Conservation (phyloP, 202 grass and related monocot species). For the Zizania palustris region DNA sequence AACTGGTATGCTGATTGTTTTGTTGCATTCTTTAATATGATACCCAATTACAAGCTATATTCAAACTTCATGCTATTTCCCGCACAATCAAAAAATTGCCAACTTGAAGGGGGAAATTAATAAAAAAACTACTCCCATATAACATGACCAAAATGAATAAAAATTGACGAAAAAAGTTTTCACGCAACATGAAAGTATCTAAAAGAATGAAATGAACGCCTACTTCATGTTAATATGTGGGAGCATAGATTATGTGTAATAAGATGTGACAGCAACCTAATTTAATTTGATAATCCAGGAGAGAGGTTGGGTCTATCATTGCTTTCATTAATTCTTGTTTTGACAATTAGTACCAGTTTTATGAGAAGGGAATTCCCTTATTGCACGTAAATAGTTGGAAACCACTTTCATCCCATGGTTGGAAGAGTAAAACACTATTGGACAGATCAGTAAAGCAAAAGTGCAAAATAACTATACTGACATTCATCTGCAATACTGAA, state of each 20-base stretch:
- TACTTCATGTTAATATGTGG: slow-evolving; percentile 26
- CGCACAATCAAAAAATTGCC: slow-evolving; percentile 15
- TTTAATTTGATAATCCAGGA: slow-evolving; percentile 26
- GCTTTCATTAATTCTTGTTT: slow-evolving; percentile 29
- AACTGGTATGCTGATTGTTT: slow-evolving; percentile 30
- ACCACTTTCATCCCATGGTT: slow-evolving; percentile 21
- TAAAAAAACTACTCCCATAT: slow-evolving; percentile 3
- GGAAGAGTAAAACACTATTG: slow-evolving; percentile 20
- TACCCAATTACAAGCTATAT: slow-evolving; percentile 20
- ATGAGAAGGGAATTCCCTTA: slow-evolving; percentile 11
- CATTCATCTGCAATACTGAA: slow-evolving; percentile 24
- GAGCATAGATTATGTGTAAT: slow-evolving; percentile 41
- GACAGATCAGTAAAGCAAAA: background rate
- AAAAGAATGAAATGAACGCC: slow-evolving; percentile 33
- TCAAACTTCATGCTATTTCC: slow-evolving; percentile 32
- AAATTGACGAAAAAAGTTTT: slow-evolving; percentile 18
- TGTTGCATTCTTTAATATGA: slow-evolving; percentile 29
- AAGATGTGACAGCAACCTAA: slow-evolving; percentile 45
- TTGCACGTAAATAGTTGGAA: slow-evolving; percentile 30
- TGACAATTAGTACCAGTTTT: slow-evolving; percentile 37
- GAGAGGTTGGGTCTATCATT: slow-evolving; percentile 37
- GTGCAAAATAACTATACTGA: slow-evolving; percentile 5
- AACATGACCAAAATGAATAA: slow-evolving; percentile 29
- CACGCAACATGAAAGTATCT: slow-evolving; percentile 29
- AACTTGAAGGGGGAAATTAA: slow-evolving; percentile 19